Percentiles rank a stretch among this genome's conserved stretches.
Evolutionary conservation across 169 alveolate genomes (phyloP).

Genomic region (Babesia caballi): DNA sequence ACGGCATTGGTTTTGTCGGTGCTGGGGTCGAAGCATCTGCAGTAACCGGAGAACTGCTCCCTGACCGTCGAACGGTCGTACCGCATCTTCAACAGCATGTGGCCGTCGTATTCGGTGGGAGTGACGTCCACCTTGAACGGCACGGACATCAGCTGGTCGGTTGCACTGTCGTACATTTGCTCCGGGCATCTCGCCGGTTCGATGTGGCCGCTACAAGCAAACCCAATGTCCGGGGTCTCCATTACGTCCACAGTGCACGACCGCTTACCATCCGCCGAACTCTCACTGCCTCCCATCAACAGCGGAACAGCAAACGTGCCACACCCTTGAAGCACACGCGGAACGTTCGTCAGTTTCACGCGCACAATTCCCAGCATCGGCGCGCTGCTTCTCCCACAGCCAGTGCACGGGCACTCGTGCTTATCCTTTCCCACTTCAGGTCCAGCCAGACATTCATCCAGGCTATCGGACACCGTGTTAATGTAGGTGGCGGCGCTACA

Average conservation of each 20-base stretch:
- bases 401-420: background rate
- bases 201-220: constrained; percentile 34
- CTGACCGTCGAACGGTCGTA: background rate
- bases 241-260: constrained; percentile 25
- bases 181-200: constrained; percentile 15
- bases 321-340: constrained; percentile 1
- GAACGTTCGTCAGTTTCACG: background rate
- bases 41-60: constrained; percentile 13
- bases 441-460: too few relatives aligned
- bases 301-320: constrained; percentile 1
- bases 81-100: background rate
- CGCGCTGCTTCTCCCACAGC: background rate
- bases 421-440: too few relatives aligned
- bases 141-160: background rate
- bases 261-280: background rate
- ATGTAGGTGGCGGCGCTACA: background rate
- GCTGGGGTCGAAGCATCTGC: constrained; percentile 4
- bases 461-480: background rate
- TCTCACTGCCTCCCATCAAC: background rate
- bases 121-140: background rate
- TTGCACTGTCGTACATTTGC: background rate
- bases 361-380: constrained; percentile 19
- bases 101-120: background rate
- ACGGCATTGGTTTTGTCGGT: background rate
- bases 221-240: constrained; percentile 28